Conservation (phyloP, 108 stramenopile genomes). For the Fistulifera pelliculosa region DNA sequence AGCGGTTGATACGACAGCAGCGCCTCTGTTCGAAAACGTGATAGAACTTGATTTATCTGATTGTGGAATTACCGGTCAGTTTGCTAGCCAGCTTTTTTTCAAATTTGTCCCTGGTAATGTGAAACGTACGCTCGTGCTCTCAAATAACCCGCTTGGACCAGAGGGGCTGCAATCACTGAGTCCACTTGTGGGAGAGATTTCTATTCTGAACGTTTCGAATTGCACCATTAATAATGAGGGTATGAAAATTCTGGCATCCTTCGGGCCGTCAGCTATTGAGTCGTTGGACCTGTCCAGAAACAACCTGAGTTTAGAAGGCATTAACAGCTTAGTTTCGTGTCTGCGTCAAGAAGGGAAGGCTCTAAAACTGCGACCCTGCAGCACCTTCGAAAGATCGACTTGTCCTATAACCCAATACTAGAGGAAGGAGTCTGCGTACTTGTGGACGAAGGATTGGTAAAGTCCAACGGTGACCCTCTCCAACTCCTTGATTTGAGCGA, state of each 20-base stretch:
- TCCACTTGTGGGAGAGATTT: background rate
- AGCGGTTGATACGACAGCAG: background rate
- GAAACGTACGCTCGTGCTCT: background rate
- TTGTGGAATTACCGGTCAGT: background rate
- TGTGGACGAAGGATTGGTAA: background rate
- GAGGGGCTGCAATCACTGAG: background rate
- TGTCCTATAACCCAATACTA: conserved; percentile 19
- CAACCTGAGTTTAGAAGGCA: background rate
- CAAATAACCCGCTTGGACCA: background rate
- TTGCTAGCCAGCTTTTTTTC: background rate
- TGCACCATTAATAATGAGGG: background rate
- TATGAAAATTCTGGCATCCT: background rate
- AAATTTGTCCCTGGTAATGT: background rate
- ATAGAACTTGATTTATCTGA: conserved; percentile 40
- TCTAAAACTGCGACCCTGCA: background rate
- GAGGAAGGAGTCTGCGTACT: conserved; percentile 12
- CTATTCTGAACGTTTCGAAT: background rate
- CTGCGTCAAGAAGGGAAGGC: background rate
- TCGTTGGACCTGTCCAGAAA: conserved; percentile 7
- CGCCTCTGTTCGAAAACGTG: conserved; percentile 7
- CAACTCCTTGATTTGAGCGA: conserved; percentile 38
- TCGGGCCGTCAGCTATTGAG: background rate
- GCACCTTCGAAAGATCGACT: conserved; percentile 11
- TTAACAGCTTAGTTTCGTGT: background rate
- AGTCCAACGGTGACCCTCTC: conserved; percentile 12